Percentiles rank a stretch among this genome's conserved stretches.
These are phyloP conservation scores for Prunus yedoensis DNA, from an alignment of 331 rosid species.

Conservation along the genomic window DNA sequence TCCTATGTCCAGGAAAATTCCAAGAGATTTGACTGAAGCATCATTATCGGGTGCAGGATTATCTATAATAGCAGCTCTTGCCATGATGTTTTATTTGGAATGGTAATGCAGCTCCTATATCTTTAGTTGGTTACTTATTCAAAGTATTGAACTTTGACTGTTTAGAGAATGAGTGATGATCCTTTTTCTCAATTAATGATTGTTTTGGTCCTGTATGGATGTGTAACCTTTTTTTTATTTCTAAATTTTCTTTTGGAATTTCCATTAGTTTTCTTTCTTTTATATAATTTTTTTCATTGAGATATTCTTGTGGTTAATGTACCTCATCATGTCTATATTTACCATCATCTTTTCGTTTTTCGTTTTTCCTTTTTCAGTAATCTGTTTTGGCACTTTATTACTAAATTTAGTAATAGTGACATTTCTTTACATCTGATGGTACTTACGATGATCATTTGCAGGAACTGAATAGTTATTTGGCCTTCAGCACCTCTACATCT, in stretches of 20 bases:
- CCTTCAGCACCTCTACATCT: slow-evolving; percentile 75
- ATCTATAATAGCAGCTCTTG: slow-evolving; percentile 79
- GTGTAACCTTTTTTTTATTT: background rate
- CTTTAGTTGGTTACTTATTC: slow-evolving; percentile 20
- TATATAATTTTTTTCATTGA: background rate
- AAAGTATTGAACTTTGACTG: background rate
- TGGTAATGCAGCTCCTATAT: slow-evolving; percentile 50
- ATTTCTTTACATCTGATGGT: background rate
- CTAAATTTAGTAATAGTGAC: background rate
- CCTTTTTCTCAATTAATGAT: background rate
- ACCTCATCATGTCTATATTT: background rate
- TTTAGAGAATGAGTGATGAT: background rate
- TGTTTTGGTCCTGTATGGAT: background rate
- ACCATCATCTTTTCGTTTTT: background rate
- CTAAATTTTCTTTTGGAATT: background rate
- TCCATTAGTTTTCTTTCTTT: background rate
- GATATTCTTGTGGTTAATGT: background rate
- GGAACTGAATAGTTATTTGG: slow-evolving; percentile 77
- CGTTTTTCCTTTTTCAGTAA: background rate
- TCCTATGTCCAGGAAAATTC: slow-evolving; percentile 72
- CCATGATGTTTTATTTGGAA: slow-evolving; percentile 93
- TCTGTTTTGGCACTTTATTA: background rate
- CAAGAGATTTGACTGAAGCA: slow-evolving; percentile 95
- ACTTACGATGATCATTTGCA: slow-evolving; percentile 28
- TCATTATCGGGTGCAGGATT: slow-evolving; percentile 91